phyloP scores from a whole-genome alignment of 2,329 filamentous ascomycete species.

The Venturia effusa region DNA sequence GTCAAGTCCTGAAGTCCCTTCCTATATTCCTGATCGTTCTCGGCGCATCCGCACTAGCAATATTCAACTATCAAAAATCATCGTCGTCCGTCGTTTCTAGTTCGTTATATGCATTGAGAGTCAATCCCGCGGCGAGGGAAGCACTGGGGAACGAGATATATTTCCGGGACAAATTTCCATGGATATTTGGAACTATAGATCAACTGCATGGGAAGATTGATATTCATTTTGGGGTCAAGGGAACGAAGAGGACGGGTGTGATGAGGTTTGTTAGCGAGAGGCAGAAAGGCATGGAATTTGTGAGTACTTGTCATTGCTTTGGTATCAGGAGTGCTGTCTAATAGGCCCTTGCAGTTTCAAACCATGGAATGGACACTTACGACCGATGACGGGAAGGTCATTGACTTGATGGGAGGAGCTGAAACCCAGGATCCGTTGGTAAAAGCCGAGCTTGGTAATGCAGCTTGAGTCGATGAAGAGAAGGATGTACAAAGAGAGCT shows the following conservation, averaged over 20 bases:
- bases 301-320: slow-evolving; percentile 26
- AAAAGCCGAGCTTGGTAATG: slow-evolving; percentile 2
- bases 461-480: not conserved
- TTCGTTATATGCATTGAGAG: slow-evolving; percentile 85
- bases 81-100: slow-evolving; percentile 73
- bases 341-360: slow-evolving; percentile 46
- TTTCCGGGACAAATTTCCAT: slow-evolving; percentile 37
- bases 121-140: slow-evolving; percentile 61
- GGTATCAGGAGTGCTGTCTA: slow-evolving; percentile 10
- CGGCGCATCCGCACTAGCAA: slow-evolving; percentile 61
- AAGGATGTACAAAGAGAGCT: not conserved
- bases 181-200: slow-evolving; percentile 57
- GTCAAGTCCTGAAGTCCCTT: slow-evolving; percentile 44
- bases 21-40: slow-evolving; percentile 72
- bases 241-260: slow-evolving; percentile 55
- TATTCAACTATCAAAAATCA: slow-evolving; percentile 99
- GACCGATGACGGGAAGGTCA: slow-evolving; percentile 51
- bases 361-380: slow-evolving; percentile 85
- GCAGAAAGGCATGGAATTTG: slow-evolving; percentile 49
- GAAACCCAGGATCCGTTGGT: not conserved
- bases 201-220: slow-evolving; percentile 86
- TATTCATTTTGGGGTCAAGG: slow-evolving; percentile 78
- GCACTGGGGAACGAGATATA: slow-evolving; percentile 63
- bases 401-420: slow-evolving; percentile 26
- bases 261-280: slow-evolving; percentile 76